Percentiles rank a stretch among this genome's conserved stretches.
Conservation (phyloP, 768 basidiomycete genomes). For the Sarcomyxa edulis region DNA sequence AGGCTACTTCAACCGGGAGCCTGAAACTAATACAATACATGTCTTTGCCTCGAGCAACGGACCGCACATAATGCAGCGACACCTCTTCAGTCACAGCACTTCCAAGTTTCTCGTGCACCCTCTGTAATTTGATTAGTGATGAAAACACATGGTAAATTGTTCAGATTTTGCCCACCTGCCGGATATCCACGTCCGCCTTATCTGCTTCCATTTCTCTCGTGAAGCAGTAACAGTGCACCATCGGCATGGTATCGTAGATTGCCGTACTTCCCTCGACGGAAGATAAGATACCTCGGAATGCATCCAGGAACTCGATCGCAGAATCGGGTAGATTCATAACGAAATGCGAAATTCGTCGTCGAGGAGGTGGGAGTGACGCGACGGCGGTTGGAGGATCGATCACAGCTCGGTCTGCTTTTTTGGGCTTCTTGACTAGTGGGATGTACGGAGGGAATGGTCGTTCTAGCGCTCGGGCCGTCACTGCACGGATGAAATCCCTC, state of each 20-base stretch:
- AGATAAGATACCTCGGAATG: constrained; percentile 71
- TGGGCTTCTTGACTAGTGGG: constrained; percentile 45
- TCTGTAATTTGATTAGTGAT: constrained; percentile 30
- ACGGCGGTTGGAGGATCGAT: constrained; percentile 7
- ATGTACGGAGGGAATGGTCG: constrained; percentile 61
- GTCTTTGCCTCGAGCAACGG: constrained; percentile 93
- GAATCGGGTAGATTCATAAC: constrained; percentile 98
- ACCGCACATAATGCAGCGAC: constrained; percentile 73
- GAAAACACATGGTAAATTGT: not conserved
- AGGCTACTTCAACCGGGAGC: constrained; percentile 37
- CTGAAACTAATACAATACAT: constrained; percentile 97
- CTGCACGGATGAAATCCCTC: constrained; percentile 71
- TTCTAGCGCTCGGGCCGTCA: constrained; percentile 46
- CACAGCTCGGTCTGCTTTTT: constrained; percentile 28
- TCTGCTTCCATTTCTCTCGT: constrained; percentile 73
- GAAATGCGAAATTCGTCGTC: constrained; percentile 71
- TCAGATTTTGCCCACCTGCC: constrained; percentile 67
- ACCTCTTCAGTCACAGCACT: constrained; percentile 43
- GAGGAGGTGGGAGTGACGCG: constrained; percentile 22
- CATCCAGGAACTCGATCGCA: constrained; percentile 85
- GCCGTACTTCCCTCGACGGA: constrained; percentile 31
- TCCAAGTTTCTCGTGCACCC: constrained; percentile 66
- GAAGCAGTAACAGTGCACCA: constrained; percentile 96
- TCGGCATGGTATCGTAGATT: constrained; percentile 67
- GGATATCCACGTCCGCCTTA: constrained; percentile 73